Evolutionary conservation across 2,329 filamentous ascomycete species (phyloP), one percentile per base, ranked within the genome.

Genomic region (Hymenoscyphus linearis): DNA sequence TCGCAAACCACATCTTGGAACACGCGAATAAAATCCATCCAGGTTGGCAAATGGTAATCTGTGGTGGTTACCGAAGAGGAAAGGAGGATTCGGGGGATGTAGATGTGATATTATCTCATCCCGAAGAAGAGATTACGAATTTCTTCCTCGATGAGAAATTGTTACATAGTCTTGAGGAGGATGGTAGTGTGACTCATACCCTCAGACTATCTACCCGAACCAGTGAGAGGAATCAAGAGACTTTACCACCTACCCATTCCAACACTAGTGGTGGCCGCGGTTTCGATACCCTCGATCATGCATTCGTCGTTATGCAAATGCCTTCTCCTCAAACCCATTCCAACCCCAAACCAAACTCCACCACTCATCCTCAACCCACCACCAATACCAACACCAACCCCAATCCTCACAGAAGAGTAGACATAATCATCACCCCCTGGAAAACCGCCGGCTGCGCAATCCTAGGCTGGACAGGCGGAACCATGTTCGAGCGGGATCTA

Each of bases 391-490:
- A n/a, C n/a, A n/a, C n/a, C n/a, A 93, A 92, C 63, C 82, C 85
- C 0, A 91, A 91, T 67, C 81, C 83, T 0, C 93, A 96, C 71
- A 85, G 92, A 22, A 82, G 93, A 53, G 93, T 98, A 1, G 93
- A 98, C 71, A 96, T 98, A 61, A 93, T 98, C 66, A 80, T 98
- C 64, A 86, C 85, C 25, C 91, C 93, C 0, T 97, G 93, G 90
- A 87, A 86, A 60, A 96, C 91, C 0, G 86, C 90, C 0, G 93
- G 95, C 0, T 97, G 92, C 68, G 93, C 93, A 0, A 82, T 98
- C 3, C 77, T 93, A 18, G 93, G 92, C 1, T 98, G 93, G 95
- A 88, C 85, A 16, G 90, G 92, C 0, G 93, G 87, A 1, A 96
- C 88, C 0, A 97, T 92, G 0, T 98, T 97, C 67, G 85, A 97